phyloP scores from a whole-genome alignment of 306 rosid genomes.

The Castanospermum australe region DNA sequence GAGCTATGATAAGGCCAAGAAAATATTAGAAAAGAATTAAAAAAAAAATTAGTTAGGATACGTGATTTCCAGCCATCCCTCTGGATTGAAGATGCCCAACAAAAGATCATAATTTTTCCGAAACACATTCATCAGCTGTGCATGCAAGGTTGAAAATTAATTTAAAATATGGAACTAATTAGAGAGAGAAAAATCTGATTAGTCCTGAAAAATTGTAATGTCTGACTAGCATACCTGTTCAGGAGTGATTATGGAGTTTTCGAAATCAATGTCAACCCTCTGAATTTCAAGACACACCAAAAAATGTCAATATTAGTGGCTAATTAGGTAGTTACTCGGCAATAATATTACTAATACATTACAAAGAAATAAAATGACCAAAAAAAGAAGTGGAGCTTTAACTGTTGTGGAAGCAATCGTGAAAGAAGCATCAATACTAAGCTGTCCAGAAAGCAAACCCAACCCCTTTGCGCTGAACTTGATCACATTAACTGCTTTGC shows the following conservation, averaged over 20 bases:
- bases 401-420: slow-evolving; percentile 75
- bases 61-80: slow-evolving; percentile 96
- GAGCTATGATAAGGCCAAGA: not conserved
- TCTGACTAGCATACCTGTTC: slow-evolving; percentile 52
- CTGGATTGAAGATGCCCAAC: slow-evolving; percentile 82
- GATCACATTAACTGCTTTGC: slow-evolving; percentile 81
- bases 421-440: slow-evolving; percentile 77
- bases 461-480: slow-evolving; percentile 74
- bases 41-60: slow-evolving; percentile 51
- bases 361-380: slow-evolving; percentile 4
- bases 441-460: slow-evolving; percentile 62
- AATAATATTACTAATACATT: not conserved
- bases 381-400: slow-evolving; percentile 32
- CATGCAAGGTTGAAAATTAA: slow-evolving; percentile 15
- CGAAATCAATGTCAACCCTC: slow-evolving; percentile 74
- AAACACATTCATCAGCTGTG: slow-evolving; percentile 78
- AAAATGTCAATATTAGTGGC: not conserved
- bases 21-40: not conserved
- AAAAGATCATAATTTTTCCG: slow-evolving; percentile 74
- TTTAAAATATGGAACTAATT: not conserved
- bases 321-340: slow-evolving; percentile 6
- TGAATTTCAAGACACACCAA: slow-evolving; percentile 25
- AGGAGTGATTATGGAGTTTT: slow-evolving; percentile 67
- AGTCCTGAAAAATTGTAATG: not conserved
- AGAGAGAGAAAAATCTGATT: not conserved